phyloP scores from a whole-genome alignment of 495 filamentous ascomycete species.

The Glonium stellatum region DNA sequence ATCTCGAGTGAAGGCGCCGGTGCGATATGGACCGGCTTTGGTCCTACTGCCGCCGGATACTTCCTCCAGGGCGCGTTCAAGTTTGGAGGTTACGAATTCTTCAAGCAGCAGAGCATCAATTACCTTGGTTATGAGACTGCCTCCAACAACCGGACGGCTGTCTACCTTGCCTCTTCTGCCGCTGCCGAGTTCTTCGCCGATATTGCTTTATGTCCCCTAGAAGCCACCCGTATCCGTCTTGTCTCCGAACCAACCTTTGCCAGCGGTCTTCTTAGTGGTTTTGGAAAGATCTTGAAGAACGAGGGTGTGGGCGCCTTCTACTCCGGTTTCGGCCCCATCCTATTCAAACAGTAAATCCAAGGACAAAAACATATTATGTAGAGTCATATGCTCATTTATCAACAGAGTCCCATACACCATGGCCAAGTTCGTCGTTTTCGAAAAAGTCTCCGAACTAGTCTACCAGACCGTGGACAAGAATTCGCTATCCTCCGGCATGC shows the following conservation, averaged over 20 bases:
- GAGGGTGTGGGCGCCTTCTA: conserved; percentile 42
- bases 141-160: conserved; percentile 39
- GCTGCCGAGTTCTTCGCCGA: conserved; percentile 42
- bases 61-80: conserved; percentile 45
- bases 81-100: conserved; percentile 45
- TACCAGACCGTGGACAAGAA: conserved; percentile 72
- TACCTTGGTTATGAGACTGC: conserved; percentile 40
- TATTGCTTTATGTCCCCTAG: conserved; percentile 40
- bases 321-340: conserved; percentile 41
- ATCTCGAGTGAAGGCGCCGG: conserved; percentile 38
- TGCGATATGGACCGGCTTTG: conserved; percentile 38
- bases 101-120: conserved; percentile 42
- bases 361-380: not conserved
- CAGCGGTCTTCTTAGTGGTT: conserved; percentile 37
- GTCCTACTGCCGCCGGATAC: conserved; percentile 41
- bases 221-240: conserved; percentile 40
- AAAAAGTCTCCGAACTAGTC: conserved; percentile 83
- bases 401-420: conserved; percentile 95
- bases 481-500: conserved; percentile 58
- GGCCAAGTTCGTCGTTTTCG: conserved; percentile 99
- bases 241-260: conserved; percentile 40
- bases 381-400: not conserved
- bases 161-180: conserved; percentile 41
- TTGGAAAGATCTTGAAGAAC: conserved; percentile 37
- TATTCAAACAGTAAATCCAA: conserved; percentile 57